Evolutionary conservation across 306 rosid genomes (phyloP), one percentile per base, ranked within the genome.

Genomic region (Citrullus amarus): DNA sequence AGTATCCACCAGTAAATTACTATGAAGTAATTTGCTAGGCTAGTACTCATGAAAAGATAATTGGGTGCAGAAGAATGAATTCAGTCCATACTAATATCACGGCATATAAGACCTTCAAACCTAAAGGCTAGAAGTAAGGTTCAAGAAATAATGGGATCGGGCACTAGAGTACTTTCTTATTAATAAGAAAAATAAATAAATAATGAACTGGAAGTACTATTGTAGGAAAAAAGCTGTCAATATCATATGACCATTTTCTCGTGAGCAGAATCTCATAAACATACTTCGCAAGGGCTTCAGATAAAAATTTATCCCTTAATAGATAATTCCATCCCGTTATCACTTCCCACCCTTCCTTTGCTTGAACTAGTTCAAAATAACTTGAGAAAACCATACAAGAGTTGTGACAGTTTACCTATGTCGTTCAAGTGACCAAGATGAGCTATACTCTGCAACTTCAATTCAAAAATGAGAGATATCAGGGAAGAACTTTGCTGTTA

Each of bases 401-500:
- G 34, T 46, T 13, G 58, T 43, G 78, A 51, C 59, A 77, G 81
- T 79, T 80, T 81, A 92, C 98, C 91, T 85, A 67, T 58, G 85
- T 70, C 71, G 90, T 80, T 91, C 96, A 39, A 79, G 80, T 73
- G 98, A 86, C 82, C 87, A 88, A 25, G 85, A 82, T 16, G 91
- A 88, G 81, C 97, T 89, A 84, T 84, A 60, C 44, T 87, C 98
- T 92, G 93, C 90, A 81, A 86, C 82, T 84, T 62, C 65, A 84
- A 75, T 78, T 73, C 48, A 75, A 59, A 48, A n/a, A 58, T 32
- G 43, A 20, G 54, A 22, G 50, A 38, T 43, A 16, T 74, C 70
- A 15, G 78, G 68, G 13, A 56, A 62, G 28, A 36, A 80, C 50
- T 39, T 66, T 32, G 34, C 30, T 25, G 44, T 17, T 46, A 54